Percentiles rank a stretch among this genome's conserved stretches.
Conservation (phyloP, 257 asterid species). For the Coffea canephora region DNA sequence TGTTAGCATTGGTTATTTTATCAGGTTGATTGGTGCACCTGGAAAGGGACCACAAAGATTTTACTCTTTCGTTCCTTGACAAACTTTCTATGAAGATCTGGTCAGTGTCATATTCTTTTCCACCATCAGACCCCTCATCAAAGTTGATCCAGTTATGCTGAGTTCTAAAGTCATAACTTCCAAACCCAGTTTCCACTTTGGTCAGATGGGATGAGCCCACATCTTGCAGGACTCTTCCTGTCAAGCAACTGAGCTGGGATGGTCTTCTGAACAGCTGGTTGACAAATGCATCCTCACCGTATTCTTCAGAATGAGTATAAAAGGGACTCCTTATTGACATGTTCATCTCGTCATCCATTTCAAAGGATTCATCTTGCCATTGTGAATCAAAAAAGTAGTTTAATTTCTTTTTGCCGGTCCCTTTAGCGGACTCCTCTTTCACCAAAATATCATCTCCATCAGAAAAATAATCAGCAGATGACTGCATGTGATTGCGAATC, state of each 20-base stretch:
- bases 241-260: constrained; percentile 46
- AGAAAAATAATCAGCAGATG: constrained; percentile 39
- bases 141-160: constrained; percentile 31
- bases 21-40: constrained; percentile 33
- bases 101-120: constrained; percentile 32
- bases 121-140: constrained; percentile 29
- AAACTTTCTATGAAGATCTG: constrained; percentile 28
- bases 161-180: constrained; percentile 27
- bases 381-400: constrained; percentile 32
- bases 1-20: constrained; percentile 24
- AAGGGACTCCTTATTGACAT: constrained; percentile 24
- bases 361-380: constrained; percentile 34
- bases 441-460: constrained; percentile 21
- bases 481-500: constrained; percentile 17
- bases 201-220: constrained; percentile 36
- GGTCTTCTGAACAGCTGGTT: constrained; percentile 34
- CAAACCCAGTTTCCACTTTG: constrained; percentile 38
- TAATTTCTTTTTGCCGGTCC: constrained; percentile 28
- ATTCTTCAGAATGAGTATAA: constrained; percentile 33
- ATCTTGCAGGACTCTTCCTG: constrained; percentile 33
- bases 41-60: constrained; percentile 40
- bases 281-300: constrained; percentile 31
- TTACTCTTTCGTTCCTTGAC: constrained; percentile 23
- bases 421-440: constrained; percentile 30
- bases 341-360: constrained; percentile 27